Conservation (phyloP, 306 rosid species). For the Cotoneaster glaucophyllus region DNA sequence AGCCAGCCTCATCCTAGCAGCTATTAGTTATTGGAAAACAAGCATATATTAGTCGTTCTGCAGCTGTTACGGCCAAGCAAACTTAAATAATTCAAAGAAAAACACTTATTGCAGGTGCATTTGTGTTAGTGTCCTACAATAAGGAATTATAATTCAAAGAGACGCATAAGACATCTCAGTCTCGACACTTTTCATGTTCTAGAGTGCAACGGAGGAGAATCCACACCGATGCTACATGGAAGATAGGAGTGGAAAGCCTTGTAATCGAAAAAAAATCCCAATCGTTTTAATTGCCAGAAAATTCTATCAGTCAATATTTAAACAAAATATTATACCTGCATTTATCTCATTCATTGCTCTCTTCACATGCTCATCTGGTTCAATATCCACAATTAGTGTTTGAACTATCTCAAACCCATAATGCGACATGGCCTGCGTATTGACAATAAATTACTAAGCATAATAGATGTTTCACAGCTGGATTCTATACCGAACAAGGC, state of each 20-base stretch:
- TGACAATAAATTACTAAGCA: background rate
- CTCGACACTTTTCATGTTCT: background rate
- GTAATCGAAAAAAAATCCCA: background rate
- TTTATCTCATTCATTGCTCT: constrained; percentile 49
- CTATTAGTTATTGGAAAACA: constrained; percentile 12
- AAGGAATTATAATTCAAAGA: background rate
- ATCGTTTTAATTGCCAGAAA: background rate
- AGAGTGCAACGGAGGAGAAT: background rate
- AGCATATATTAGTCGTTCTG: background rate
- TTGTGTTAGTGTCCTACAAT: background rate
- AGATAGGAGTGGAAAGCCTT: background rate
- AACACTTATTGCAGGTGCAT: background rate
- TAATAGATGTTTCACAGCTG: background rate
- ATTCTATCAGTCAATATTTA: background rate
- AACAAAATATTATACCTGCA: constrained; percentile 27
- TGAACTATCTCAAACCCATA: constrained; percentile 50
- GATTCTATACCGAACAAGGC: background rate
- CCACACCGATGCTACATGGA: background rate
- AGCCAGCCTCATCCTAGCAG: constrained; percentile 53
- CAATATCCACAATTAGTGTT: constrained; percentile 46
- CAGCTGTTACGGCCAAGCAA: background rate
- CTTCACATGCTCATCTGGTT: constrained; percentile 53
- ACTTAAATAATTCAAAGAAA: background rate
- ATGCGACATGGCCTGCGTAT: constrained; percentile 48
- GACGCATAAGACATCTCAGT: background rate